Evolutionary conservation across 345 rosid species (phyloP).

Genomic region (Hibiscus tridactylites): DNA sequence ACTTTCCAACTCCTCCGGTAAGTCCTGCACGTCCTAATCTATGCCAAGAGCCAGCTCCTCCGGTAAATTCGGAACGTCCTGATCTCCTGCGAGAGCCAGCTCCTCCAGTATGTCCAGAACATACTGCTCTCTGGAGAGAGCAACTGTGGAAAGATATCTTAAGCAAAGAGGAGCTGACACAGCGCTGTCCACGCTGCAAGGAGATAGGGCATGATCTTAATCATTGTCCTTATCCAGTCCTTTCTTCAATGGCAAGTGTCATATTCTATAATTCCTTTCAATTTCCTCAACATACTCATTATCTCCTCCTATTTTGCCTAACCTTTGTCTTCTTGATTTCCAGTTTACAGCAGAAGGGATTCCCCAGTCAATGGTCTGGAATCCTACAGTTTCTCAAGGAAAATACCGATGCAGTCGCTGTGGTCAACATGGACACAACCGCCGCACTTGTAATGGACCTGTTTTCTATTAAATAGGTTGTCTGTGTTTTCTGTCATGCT

Average conservation of each 20-base stretch:
- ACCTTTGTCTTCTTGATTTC: background rate
- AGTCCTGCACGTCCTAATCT: background rate
- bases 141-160: background rate
- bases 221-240: constrained; percentile 4
- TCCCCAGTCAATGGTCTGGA: background rate
- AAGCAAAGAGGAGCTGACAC: constrained; percentile 5
- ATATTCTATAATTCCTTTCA: background rate
- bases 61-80: background rate
- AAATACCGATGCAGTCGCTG: background rate
- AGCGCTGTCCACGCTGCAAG: background rate
- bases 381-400: background rate
- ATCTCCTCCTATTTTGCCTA: background rate
- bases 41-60: background rate
- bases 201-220: background rate
- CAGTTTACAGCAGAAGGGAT: background rate
- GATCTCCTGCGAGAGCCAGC: background rate
- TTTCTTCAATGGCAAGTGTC: background rate
- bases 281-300: background rate
- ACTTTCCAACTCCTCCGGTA: background rate
- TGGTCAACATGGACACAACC: constrained; percentile 3
- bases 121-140: background rate
- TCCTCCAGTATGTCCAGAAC: background rate
- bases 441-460: constrained; percentile 5
- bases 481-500: constrained; percentile 4
- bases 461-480: constrained; percentile 8